Base-by-base conservation (phyloP, 1,284 basidiomycete species). In the Cryptococcus sp. region DNA sequence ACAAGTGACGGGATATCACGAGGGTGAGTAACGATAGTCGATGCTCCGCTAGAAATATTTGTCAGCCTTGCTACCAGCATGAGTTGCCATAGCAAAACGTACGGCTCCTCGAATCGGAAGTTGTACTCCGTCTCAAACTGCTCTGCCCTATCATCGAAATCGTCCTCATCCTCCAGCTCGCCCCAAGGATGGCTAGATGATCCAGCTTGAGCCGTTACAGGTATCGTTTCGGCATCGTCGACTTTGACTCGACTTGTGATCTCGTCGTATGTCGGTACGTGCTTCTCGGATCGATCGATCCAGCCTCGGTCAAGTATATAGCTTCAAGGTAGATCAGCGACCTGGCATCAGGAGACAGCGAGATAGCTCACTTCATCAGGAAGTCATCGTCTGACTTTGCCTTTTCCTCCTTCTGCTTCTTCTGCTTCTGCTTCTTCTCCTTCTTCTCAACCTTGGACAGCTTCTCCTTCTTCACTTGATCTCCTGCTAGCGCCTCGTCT, bases 291-390 rank as follows among this genome's bases (percentile, higher is more conserved):
- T 52, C 84, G 85, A 78, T 96, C 93, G 57, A 97, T 87, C 93
- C 93, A 97, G 0, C 93, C 93, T 41, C 93, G 89, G 75, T 93
- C 93, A 20, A 95, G 81, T 62, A 97, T 95, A 76, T 95, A 97
- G 77, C 93, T 95, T 63, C 0, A 25, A 39, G 13, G 1, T 7
- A 27, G 52, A 46, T 55, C 47, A 55, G 39, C 35, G 4, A 25
- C 27, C 4, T 3, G 11, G 45, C 3, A 42, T 51, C 52, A 53
- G 40, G 39, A n/a, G 42, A 48, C 20, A n/a, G 41, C 5, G 38
- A 22, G 3, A 3, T 3, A 25, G 82, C 86, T 69, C 70, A 96
- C 92, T 91, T 89, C 81, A 94, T 85, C 53, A 99, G 81, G 73
- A 99, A 99, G 61, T 93, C 76, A 53, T 79, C 79, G 64, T 79